Base-by-base conservation (phyloP, 2,329 filamentous ascomycete genomes). In the Scorias spongiosa region DNA sequence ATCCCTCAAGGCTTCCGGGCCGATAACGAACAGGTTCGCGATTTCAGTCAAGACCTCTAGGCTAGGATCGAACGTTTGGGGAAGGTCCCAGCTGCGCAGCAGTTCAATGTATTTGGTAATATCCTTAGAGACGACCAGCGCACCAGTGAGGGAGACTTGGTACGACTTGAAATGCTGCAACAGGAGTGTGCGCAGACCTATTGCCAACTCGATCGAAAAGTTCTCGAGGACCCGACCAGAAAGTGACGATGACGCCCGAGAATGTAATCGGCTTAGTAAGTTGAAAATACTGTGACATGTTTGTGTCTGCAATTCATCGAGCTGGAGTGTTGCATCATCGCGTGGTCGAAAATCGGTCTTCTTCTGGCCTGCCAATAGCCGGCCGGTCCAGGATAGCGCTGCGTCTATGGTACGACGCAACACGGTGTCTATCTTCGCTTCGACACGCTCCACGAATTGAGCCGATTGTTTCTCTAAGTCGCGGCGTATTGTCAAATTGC, bases 81-180 rank as follows among this genome's bases (percentile, higher is more conserved):
- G 76, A 36, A 70, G 39, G 1, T 82, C 76, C 86, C 87, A 96
- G 29, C 79, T 79, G 49, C 84, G 79, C 51, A 98, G 72, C 10
- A 93, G 77, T 48, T 88, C 81, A 8, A 84, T 83, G 62, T 98
- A 98, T 59, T 86, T 87, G 30, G 86, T 85, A 61, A 96, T 88
- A 60, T 98, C 91, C 66, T 96, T 93, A 30, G 83, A 89, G 20
- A 96, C 85, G 76, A 95, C 91, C 40, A 98, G 75, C 2, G 87
- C 91, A 48, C 91, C 91, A 0, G 89, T 88, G 36, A 88, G 85
- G 53, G 87, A 94, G 51, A 98, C 86, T 48, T 81, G 78, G 66
- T 93, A 98, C 57, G 85, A 87, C 57, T 93, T 91, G 66, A 96
- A 85, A 64, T 98, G 91, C 49, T 91, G 84, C 49, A 98, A 79